Evolutionary conservation across 768 basidiomycete species (phyloP), one percentile per base, ranked within the genome.

Genomic region (Polyporus arcularius): DNA sequence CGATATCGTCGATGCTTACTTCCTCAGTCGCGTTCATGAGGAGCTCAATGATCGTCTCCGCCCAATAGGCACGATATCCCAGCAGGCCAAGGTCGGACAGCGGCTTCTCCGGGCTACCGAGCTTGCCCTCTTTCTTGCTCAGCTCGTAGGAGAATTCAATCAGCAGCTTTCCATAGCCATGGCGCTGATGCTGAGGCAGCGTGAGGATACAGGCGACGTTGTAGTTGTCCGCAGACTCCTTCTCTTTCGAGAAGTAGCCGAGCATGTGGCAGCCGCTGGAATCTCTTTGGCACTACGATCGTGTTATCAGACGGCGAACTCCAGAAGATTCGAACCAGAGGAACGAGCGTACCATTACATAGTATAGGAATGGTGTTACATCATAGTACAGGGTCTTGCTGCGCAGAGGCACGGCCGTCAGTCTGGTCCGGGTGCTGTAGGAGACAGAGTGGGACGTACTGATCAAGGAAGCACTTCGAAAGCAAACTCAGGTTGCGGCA

Each of bases 351-450:
- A 92, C 94, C 96, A 99, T 96, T 75, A 96, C 91, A 82, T 99
- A 99, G 82, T 95, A 99, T 84, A 99, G 85, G 80, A 99, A 99
- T 2, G 97, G 97, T 60, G 98, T 98, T 68, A 98, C 96, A 78
- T 99, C 97, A 78, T 98, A 99, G 78, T 99, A 98, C 65, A 99
- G 80, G 15, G 96, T 98, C 80, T 99, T 99, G 79, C 92, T 94
- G 69, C 53, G 43, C 61, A 47, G 51, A 63, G 55, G 60, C 62
- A 48, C n/a, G 18, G 26, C 26, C 43, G 21, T 65, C 75, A 56
- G 71, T 32, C 52, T 51, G 38, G 42, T 46, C 60, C 42, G 42
- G 53, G 35, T 42, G 42, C 38, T 46, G 9, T 40, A 11, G 28
- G 40, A 32, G 48, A 39, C 9, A 48, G 65, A 62, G 66, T 47